Base-by-base conservation (phyloP, 2,329 filamentous ascomycete genomes). In the Ceratocystis diversiconidia region DNA sequence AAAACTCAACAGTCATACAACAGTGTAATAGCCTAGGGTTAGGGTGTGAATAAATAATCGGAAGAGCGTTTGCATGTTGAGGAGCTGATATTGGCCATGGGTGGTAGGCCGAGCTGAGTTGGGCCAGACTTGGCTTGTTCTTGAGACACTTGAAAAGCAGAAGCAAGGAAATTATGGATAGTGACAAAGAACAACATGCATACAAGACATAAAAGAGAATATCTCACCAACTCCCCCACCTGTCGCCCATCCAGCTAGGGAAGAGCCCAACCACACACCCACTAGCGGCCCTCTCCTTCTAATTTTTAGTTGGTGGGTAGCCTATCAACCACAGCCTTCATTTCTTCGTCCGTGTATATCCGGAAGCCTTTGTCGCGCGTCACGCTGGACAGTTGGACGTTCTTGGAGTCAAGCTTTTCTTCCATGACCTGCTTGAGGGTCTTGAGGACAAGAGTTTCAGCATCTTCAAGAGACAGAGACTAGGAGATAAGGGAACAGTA, bases 391-490 rank as follows among this genome's bases (percentile, higher is more conserved):
- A 99, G 78, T 80, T 99, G 94, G 70, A 99, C 94, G 74, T 99
- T 99, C 85, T 99, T 99, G 69, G 91, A 84, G 75, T 99, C 94
- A 68, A 99, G 82, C 81, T 99, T 99, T 85, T 99, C 94, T 79
- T 99, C 94, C 94, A 99, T 99, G 71, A 99, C 94, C 79, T 99
- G 94, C 83, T 97, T 99, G 75, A 99, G 77, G 46, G 94, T 99
- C 85, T 97, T 97, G 73, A 99, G 81, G 63, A 96, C 92, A 70
- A 99, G 79, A 2, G 92, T 94, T 79, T 99, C 94, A 67, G 94
- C 94, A 74, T 99, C 94, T 66, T 83, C 80, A 69, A 99, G 86
- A 52, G 92, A 96, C 69, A 99, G 82, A 66, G 92, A 97, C 84
- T 88, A 41, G n/a, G 25, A 10, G 12, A 41, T 1, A 46, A 55